Evolutionary conservation across 176 grass and related monocot genomes (phyloP), one percentile per base, ranked within the genome.

Genomic region (Stipa capillata): DNA sequence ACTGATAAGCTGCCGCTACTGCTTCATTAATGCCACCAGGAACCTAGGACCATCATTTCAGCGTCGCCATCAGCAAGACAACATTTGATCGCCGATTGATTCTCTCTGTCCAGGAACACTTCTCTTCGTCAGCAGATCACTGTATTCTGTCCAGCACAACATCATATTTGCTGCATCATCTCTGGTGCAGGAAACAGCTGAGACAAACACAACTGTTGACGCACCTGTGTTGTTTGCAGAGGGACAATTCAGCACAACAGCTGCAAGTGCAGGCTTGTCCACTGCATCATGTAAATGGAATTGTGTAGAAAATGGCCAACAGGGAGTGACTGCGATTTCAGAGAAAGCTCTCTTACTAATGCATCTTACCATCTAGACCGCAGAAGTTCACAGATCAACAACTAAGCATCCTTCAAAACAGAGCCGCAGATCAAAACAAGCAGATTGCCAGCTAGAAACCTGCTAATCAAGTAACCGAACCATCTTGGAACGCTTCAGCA

Each of bases 91-190:
- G 42, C n/a, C 43, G 23, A 18, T 35, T 39, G 52, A 32, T 32
- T 27, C 35, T 18, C 11, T 4, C 8, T 23, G n/a, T 50, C 39
- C 43, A 1, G 17, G 29, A 8, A 20, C 11, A 40, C 41, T 42
- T 50, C 63, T 18, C 53, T 0, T 29, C 85, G 59, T 83, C 85
- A 78, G 65, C 74, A n/a, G 67, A 79, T 79, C 80, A 39, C 57
- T 6, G 20, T 7, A 45, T 28, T 64, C 52, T 15, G 50, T 24
- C 65, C 50, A 57, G 14, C 36, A 33, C 36, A 28, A 7, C 72
- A 59, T 32, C 71, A 20, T 61, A 4, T 4, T 34, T 4, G 10
- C 36, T 6, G 69, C 13, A 31, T 41, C 69, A 37, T 62, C 31
- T 52, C n/a, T 37, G 54, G 17, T 3, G 54, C n/a, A 77, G 49